These are phyloP conservation scores for Suillus weaverae DNA, from an alignment of 768 basidiomycete genomes.

Conservation along the genomic window DNA sequence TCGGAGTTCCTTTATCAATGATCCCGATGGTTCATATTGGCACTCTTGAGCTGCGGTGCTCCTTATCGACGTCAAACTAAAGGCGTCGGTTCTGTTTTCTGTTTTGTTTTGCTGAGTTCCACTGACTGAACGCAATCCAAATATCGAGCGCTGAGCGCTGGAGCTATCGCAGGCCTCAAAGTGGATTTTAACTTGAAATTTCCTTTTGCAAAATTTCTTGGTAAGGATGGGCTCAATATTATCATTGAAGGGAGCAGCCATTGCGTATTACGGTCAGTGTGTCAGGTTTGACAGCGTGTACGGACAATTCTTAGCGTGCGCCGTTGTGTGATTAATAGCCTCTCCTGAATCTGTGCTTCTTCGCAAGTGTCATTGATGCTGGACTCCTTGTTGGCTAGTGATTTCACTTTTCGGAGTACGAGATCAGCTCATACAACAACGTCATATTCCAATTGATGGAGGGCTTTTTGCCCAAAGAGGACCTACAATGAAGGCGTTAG, in stretches of 20 bases:
- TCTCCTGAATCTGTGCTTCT: conserved; percentile 28
- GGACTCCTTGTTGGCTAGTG: conserved; percentile 26
- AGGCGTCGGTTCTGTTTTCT: conserved; percentile 19
- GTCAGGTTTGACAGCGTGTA: neutral
- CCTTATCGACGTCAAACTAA: conserved; percentile 27
- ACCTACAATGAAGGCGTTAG: conserved; percentile 23
- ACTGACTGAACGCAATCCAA: conserved; percentile 11
- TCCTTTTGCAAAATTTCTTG: conserved; percentile 28
- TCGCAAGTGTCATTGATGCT: conserved; percentile 20
- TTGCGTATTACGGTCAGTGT: conserved; percentile 28
- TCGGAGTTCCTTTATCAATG: neutral
- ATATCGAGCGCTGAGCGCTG: conserved; percentile 25
- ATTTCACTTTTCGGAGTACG: conserved; percentile 31
- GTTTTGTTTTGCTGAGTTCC: neutral
- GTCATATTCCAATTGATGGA: conserved; percentile 15
- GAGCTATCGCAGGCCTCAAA: conserved; percentile 16
- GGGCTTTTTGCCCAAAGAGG: conserved; percentile 16
- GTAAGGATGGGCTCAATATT: conserved; percentile 21
- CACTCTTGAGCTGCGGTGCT: conserved; percentile 27
- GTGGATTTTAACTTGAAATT: too few relatives aligned
- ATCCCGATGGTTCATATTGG: conserved; percentile 28
- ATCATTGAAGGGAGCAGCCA: conserved; percentile 29
- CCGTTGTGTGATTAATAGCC: too few relatives aligned
- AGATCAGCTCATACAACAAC: conserved; percentile 24
- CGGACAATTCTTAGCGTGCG: neutral